Percentiles rank a stretch among this genome's conserved stretches.
phyloP scores from a whole-genome alignment of 1,284 basidiomycete species.

The Pseudozyma tsukubaensis region DNA sequence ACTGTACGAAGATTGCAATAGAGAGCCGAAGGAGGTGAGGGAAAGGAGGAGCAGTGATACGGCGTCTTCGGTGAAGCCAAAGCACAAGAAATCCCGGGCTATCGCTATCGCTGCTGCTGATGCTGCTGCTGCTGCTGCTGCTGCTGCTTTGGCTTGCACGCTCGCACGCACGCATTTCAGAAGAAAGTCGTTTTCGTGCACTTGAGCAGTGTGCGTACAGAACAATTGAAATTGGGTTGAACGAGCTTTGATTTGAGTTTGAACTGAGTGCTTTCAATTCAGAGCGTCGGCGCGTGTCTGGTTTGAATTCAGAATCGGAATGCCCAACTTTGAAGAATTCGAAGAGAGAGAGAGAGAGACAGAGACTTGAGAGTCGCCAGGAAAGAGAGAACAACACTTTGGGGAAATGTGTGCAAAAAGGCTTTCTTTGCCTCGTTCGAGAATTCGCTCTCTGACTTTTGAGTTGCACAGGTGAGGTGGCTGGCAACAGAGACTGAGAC shows the following conservation, averaged over 20 bases:
- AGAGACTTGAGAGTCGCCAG: not conserved
- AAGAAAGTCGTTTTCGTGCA: not conserved
- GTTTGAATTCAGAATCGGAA: not conserved
- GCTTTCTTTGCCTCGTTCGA: no score
- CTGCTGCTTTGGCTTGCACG: not conserved
- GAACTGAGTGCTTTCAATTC: not conserved
- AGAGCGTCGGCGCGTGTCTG: not conserved
- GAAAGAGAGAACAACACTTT: not conserved
- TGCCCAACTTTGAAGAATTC: not conserved
- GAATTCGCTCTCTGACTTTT: no score
- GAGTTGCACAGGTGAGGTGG: not conserved
- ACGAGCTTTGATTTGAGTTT: not conserved
- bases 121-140: not conserved
- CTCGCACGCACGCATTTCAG: conserved; percentile 1
- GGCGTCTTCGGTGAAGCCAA: no score
- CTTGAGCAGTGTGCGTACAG: not conserved
- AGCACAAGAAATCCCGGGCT: not conserved
- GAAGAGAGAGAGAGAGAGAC: conserved; percentile 9
- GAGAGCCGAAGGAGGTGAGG: not conserved
- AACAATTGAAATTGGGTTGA: conserved; percentile 1
- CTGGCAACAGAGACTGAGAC: conserved; percentile 3
- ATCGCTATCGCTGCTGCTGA: no score
- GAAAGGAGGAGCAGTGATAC: not conserved
- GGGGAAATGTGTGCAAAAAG: not conserved
- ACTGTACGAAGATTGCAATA: not conserved